phyloP scores from a whole-genome alignment of 306 rosid genomes.

The Corylus avellana region DNA sequence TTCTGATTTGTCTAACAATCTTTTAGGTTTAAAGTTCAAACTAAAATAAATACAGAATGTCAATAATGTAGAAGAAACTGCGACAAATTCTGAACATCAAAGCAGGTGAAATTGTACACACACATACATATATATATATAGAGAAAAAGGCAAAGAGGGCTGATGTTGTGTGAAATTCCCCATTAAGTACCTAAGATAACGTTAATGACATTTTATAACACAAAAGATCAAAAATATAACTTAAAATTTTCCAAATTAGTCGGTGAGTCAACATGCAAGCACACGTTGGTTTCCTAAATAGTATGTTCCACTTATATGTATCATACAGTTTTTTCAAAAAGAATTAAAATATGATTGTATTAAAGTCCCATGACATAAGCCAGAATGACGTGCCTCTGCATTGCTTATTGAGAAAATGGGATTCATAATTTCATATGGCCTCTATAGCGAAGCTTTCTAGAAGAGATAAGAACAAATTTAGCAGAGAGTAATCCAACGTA shows the following conservation, averaged over 20 bases:
- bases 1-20: not conserved
- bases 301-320: not conserved
- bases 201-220: not conserved
- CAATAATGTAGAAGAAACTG: not conserved
- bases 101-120: not conserved
- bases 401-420: not conserved
- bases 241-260: not conserved
- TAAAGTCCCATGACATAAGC: not conserved
- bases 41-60: not conserved
- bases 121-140: no score
- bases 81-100: not conserved
- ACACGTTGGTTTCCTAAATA: not conserved
- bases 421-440: not conserved
- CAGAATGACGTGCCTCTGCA: not conserved
- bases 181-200: not conserved
- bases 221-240: not conserved
- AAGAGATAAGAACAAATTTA: not conserved
- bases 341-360: not conserved
- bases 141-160: not conserved
- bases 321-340: not conserved
- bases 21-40: not conserved
- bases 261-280: not conserved
- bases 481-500: not conserved
- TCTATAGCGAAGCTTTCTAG: not conserved
- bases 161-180: not conserved